A percentile compares a stretch with the other conserved stretches of the same genome.
phyloP scores from a whole-genome alignment of 2,329 filamentous ascomycete species.

The Pyrenophora graminea region DNA sequence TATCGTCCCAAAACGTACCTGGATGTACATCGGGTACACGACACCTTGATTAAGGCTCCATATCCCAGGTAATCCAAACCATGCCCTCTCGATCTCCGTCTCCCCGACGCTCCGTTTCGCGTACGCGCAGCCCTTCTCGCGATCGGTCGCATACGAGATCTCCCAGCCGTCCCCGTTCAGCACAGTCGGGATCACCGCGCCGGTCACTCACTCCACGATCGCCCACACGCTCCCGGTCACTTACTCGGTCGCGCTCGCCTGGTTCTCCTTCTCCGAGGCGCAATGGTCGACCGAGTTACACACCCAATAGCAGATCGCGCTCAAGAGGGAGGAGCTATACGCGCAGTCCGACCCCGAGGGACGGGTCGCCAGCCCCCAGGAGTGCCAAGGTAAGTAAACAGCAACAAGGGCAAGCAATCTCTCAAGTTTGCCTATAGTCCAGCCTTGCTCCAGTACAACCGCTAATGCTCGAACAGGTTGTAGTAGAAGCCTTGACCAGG shows the following conservation, averaged over 20 bases:
- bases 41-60: background rate
- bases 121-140: slow-evolving; percentile 47
- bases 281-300: slow-evolving; percentile 45
- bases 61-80: background rate
- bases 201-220: slow-evolving; percentile 48
- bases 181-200: slow-evolving; percentile 37
- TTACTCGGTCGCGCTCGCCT: slow-evolving; percentile 35
- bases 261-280: slow-evolving; percentile 35
- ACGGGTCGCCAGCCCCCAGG: slow-evolving; percentile 39
- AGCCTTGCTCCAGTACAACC: slow-evolving; percentile 1
- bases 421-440: background rate
- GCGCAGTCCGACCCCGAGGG: slow-evolving; percentile 42
- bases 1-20: background rate
- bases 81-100: slow-evolving; percentile 36
- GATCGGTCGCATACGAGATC: slow-evolving; percentile 47
- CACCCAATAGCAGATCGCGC: slow-evolving; percentile 33
- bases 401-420: background rate
- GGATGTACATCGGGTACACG: background rate
- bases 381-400: slow-evolving; percentile 44
- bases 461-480: slow-evolving; percentile 64
- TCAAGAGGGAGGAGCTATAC: slow-evolving; percentile 42
- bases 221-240: slow-evolving; percentile 42
- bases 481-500: slow-evolving; percentile 93
- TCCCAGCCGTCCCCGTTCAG: slow-evolving; percentile 28
- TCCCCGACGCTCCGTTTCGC: slow-evolving; percentile 30